Percentiles rank a stretch among this genome's conserved stretches.
These are phyloP conservation scores for Striga hermonthica DNA, from an alignment of 305 asterid species.

Conservation along the genomic window DNA sequence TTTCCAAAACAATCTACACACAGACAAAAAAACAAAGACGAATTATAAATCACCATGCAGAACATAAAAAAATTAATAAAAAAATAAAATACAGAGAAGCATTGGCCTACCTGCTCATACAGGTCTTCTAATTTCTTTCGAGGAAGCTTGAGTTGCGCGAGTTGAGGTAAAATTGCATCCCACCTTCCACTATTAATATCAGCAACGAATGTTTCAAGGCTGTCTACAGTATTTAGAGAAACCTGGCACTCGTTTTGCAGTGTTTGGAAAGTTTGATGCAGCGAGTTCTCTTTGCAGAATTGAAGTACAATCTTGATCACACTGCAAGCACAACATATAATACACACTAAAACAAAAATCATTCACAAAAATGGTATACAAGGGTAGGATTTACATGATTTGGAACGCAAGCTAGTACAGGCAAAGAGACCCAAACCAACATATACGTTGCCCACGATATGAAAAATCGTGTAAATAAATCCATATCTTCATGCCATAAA, in stretches of 20 bases:
- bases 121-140: slow-evolving; percentile 90
- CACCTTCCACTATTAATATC: slow-evolving; percentile 97
- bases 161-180: slow-evolving; percentile 98
- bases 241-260: slow-evolving; percentile 97
- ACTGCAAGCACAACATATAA: slow-evolving; percentile 42
- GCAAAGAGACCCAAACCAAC: no score
- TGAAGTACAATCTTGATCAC: slow-evolving; percentile 97
- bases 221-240: slow-evolving; percentile 94
- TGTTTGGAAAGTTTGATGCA: slow-evolving; percentile 85
- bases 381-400: slow-evolving; percentile 10
- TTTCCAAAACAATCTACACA: slow-evolving; percentile 84
- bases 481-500: slow-evolving; percentile 17
- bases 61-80: slow-evolving; percentile 16
- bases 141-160: slow-evolving; percentile 92
- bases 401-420: background rate
- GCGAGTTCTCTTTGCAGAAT: slow-evolving; percentile 94
- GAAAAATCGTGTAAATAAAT: slow-evolving; percentile 8
- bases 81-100: background rate
- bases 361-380: background rate
- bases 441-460: background rate
- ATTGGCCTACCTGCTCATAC: slow-evolving; percentile 74
- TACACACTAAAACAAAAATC: background rate
- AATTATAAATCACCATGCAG: slow-evolving; percentile 20
- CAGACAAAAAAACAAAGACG: background rate
- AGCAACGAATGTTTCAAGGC: slow-evolving; percentile 83